Evolutionary conservation across 2,329 filamentous ascomycete genomes (phyloP).

Genomic region (Clarireedia sp.): DNA sequence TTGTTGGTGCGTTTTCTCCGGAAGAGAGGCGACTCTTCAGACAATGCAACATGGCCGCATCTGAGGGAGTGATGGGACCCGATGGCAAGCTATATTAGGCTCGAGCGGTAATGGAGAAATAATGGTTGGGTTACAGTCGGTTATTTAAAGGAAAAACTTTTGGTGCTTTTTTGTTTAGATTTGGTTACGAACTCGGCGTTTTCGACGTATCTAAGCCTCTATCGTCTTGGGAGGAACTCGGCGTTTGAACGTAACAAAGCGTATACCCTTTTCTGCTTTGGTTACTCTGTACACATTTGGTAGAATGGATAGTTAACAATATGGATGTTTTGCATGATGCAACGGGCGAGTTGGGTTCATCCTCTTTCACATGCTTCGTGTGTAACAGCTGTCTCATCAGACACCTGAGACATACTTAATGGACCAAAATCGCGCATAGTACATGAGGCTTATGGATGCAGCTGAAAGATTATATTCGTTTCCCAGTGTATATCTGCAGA

Average conservation of each 20-base stretch:
- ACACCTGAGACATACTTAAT: no score
- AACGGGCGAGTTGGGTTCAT: no score
- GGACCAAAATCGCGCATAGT: no score
- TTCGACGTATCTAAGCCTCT: slow-evolving; percentile 29
- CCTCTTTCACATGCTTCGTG: no score
- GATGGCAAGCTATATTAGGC: slow-evolving; percentile 28
- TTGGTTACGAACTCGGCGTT: slow-evolving; percentile 28
- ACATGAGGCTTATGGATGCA: no score
- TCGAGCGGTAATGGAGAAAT: background rate
- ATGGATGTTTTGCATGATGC: background rate
- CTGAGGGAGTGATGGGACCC: slow-evolving; percentile 33
- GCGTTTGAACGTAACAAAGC: slow-evolving; percentile 30
- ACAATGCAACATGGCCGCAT: slow-evolving; percentile 73
- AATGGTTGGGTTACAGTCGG: slow-evolving; percentile 5
- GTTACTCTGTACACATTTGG: slow-evolving; percentile 14
- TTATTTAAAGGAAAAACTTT: background rate
- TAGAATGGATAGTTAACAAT: background rate
- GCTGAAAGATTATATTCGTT: no score
- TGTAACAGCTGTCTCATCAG: no score
- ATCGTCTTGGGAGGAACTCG: slow-evolving; percentile 24
- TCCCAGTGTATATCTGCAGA: no score
- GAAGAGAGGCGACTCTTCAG: slow-evolving; percentile 69
- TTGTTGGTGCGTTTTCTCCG: slow-evolving; percentile 65
- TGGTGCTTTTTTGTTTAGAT: background rate
- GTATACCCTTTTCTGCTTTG: slow-evolving; percentile 29